Percentiles rank a stretch among this genome's conserved stretches.
phyloP scores from a whole-genome alignment of 805 yeast species.

The Hanseniaspora mollemarum region DNA sequence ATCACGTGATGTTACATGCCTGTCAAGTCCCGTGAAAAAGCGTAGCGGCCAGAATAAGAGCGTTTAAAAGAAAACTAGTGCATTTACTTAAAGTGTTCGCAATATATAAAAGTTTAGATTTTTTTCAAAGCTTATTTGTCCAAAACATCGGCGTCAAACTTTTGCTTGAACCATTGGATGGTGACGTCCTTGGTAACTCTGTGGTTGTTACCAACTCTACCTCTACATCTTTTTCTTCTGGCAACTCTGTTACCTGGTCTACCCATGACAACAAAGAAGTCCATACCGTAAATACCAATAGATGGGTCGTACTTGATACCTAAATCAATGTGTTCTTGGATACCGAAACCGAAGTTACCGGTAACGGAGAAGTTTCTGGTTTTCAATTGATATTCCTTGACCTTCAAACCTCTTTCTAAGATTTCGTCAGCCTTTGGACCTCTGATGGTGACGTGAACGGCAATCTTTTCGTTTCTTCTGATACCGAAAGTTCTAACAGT shows the following conservation, averaged over 20 bases:
- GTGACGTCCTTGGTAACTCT: constrained; percentile 85
- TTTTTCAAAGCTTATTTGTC: constrained; percentile 45
- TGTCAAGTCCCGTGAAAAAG: too few species aligned
- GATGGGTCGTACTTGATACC: constrained; percentile 99
- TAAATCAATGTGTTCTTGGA: constrained; percentile 97
- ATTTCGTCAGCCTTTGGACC: constrained; percentile 99
- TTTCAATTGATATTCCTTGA: constrained; percentile 96
- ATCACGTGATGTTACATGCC: too few species aligned
- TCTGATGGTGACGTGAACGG: constrained; percentile 98
- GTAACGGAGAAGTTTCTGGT: constrained; percentile 92
- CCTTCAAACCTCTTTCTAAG: constrained; percentile 98
- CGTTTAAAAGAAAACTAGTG: too few species aligned
- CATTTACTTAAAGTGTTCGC: not conserved
- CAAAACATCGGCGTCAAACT: constrained; percentile 97
- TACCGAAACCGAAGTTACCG: constrained; percentile 99
- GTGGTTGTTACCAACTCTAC: constrained; percentile 85
- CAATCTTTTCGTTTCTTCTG: constrained; percentile 99
- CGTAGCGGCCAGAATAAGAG: too few species aligned
- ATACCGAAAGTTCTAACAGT: constrained; percentile 99
- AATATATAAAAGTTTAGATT: constrained; percentile 6
- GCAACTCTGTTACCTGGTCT: constrained; percentile 99
- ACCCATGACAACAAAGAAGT: constrained; percentile 98
- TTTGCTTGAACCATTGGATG: constrained; percentile 98
- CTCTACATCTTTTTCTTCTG: constrained; percentile 92
- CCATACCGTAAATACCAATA: constrained; percentile 99